Evolutionary conservation across 2,329 filamentous ascomycete species (phyloP), one percentile per base, ranked within the genome.

Genomic region (Coniosporium tulheliwenetii): DNA sequence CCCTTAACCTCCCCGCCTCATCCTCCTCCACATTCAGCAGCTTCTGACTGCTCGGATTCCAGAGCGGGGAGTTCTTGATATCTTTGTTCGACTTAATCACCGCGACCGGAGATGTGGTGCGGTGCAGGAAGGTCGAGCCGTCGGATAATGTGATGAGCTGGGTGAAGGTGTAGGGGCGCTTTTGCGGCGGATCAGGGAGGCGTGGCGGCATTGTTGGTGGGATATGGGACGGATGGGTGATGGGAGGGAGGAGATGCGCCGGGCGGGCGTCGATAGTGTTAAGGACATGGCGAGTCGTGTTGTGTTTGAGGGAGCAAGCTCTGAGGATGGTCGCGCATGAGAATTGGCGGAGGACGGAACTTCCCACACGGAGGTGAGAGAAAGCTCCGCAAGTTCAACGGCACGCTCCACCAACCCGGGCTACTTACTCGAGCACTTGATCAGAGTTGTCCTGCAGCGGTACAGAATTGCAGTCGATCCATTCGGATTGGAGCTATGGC

Each of bases 161-260:
- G n/a, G 89, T 95, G 70, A 95, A 96, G 50, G 81, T 85, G 71
- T 95, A 96, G 35, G 91, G 89, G 5, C 87, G 77, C 55, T 86
- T 82, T n/a, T 86, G 86, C 91, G 85, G 46, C 73, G 74, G 56
- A 96, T 75, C 47, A 94, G 81, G 16, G 83, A 86, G 40, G 91
- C 91, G 58, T 85, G 77, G 45, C 86, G 80, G 57, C 77, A 69
- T 65, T 87, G 81, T 65, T 87, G 81, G 39, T 51, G 48, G 30
- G 39, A 36, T 30, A 43, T 43, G 39, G 42, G 37, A 34, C 42
- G 40, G 45, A 36, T 37, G 16, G 26, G 44, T 45, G 31, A 39
- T 40, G 30, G 40, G 36, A 32, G 41, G 38, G 34, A 36, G 15
- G 37, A 19, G 38, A 19, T 34, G 36, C 26, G 43, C 39, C 7